phyloP scores from a whole-genome alignment of 73 alveolate species.

The Tetrahymena malaccensis region DNA sequence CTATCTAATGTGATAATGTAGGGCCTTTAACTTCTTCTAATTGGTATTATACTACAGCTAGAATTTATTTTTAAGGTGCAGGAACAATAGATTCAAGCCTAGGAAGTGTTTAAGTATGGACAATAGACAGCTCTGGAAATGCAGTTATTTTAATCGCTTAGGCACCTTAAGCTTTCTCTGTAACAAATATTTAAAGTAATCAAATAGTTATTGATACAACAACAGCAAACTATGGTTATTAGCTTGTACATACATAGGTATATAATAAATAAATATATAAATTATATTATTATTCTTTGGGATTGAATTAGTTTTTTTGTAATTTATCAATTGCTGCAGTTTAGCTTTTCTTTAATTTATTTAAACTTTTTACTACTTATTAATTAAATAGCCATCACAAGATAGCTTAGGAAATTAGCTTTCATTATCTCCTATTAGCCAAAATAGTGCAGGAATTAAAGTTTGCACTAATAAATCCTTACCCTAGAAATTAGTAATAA shows the following conservation, averaged over 20 bases:
- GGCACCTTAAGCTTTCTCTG: too few relatives aligned
- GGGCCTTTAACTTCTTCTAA: not conserved
- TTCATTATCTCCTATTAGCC: not conserved
- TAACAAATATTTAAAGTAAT: not conserved
- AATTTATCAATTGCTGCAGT: too few relatives aligned
- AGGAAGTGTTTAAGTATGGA: not conserved
- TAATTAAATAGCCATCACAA: not conserved
- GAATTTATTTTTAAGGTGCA: not conserved
- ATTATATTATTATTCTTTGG: too few relatives aligned
- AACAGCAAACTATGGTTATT: not conserved
- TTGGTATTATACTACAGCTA: not conserved
- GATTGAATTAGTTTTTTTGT: too few relatives aligned
- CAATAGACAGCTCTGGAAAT: not conserved
- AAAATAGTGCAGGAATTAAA: not conserved
- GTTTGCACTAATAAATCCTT: not conserved
- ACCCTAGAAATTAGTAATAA: not conserved
- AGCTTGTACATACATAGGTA: not conserved
- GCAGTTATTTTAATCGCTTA: not conserved
- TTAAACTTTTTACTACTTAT: not conserved
- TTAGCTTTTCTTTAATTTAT: too few relatives aligned
- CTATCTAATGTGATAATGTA: not conserved
- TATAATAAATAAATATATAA: not conserved
- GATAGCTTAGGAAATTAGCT: not conserved
- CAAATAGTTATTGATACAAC: not conserved
- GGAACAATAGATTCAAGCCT: not conserved